Evolutionary conservation across 352 stramenopile genomes (phyloP).

Genomic region (Phytophthora megakarya): DNA sequence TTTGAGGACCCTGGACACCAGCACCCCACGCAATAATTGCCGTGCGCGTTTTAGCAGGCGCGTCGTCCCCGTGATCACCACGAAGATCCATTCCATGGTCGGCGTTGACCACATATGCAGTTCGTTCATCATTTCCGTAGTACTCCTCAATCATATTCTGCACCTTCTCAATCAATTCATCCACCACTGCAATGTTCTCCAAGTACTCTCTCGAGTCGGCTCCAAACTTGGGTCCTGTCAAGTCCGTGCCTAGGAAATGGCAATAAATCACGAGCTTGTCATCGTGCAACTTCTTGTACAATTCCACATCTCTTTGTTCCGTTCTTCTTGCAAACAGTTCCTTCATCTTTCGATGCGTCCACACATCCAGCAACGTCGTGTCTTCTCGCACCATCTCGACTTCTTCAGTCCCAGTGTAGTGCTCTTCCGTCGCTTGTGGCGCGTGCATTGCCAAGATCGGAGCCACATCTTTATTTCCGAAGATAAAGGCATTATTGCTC

Average conservation of each 20-base stretch:
- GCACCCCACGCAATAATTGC: constrained; percentile 81
- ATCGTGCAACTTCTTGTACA: constrained; percentile 50
- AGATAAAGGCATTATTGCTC: constrained; percentile 69
- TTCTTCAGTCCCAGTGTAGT: constrained; percentile 72
- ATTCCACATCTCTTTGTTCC: constrained; percentile 24
- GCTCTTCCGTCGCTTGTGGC: constrained; percentile 58
- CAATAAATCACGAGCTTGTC: constrained; percentile 79
- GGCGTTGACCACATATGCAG: constrained; percentile 76
- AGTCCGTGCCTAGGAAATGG: constrained; percentile 82
- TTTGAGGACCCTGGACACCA: constrained; percentile 45
- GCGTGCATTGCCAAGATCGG: constrained; percentile 79
- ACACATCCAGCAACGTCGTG: constrained; percentile 72
- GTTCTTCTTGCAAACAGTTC: constrained; percentile 50
- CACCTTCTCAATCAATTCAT: constrained; percentile 73
- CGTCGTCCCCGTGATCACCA: constrained; percentile 73
- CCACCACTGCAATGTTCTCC: constrained; percentile 79
- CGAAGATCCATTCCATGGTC: constrained; percentile 88
- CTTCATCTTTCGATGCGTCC: constrained; percentile 62
- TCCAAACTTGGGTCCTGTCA: constrained; percentile 78
- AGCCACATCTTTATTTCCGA: constrained; percentile 81
- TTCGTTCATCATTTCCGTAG: constrained; percentile 65
- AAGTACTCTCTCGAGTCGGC: constrained; percentile 73
- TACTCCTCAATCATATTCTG: constrained; percentile 64
- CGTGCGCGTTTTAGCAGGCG: constrained; percentile 78
- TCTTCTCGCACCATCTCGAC: constrained; percentile 74